Percentiles rank a stretch among this genome's conserved stretches.
These are phyloP conservation scores for Aspergillus hortae DNA, from an alignment of 2,329 filamentous ascomycete species.

Conservation along the genomic window DNA sequence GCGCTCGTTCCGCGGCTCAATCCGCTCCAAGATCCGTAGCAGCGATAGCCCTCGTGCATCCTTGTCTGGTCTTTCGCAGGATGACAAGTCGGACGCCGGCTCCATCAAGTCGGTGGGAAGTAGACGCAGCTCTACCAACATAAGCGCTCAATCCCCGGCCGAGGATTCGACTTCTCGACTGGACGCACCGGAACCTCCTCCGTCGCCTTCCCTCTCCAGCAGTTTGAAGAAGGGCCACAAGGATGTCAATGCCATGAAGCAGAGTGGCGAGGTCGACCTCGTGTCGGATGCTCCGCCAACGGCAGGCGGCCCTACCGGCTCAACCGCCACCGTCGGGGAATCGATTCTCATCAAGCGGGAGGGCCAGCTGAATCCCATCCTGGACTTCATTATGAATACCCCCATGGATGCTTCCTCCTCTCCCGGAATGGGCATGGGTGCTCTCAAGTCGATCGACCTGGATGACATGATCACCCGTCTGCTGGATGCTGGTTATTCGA, in stretches of 20 bases:
- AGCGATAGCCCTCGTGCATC: conserved; percentile 81
- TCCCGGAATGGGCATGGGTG: conserved; percentile 73
- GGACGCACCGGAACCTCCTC: conserved; percentile 62
- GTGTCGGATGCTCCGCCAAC: conserved; percentile 84
- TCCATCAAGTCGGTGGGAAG: conserved; percentile 71
- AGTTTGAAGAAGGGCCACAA: conserved; percentile 70
- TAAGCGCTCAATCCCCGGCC: conserved; percentile 31
- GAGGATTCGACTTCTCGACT: conserved; percentile 45
- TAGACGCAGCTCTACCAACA: conserved; percentile 28
- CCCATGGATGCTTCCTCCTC: conserved; percentile 44
- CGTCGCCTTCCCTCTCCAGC: conserved; percentile 80
- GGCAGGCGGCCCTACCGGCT: conserved; percentile 55
- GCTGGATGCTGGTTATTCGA: conserved; percentile 89
- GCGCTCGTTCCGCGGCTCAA: conserved; percentile 73
- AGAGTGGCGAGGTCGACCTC: conserved; percentile 85
- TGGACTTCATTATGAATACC: conserved; percentile 47
- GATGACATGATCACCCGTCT: conserved; percentile 97
- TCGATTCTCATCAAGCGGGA: conserved; percentile 86
- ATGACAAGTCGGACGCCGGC: conserved; percentile 66
- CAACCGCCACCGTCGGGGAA: conserved; percentile 67
- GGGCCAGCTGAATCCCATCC: conserved; percentile 64
- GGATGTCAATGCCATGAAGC: conserved; percentile 75
- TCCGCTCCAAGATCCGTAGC: conserved; percentile 76
- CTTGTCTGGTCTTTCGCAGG: conserved; percentile 56
- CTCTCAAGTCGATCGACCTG: conserved; percentile 87